Evolutionary conservation across 352 stramenopile species (phyloP).

Genomic region (Phytophthora europaea): DNA sequence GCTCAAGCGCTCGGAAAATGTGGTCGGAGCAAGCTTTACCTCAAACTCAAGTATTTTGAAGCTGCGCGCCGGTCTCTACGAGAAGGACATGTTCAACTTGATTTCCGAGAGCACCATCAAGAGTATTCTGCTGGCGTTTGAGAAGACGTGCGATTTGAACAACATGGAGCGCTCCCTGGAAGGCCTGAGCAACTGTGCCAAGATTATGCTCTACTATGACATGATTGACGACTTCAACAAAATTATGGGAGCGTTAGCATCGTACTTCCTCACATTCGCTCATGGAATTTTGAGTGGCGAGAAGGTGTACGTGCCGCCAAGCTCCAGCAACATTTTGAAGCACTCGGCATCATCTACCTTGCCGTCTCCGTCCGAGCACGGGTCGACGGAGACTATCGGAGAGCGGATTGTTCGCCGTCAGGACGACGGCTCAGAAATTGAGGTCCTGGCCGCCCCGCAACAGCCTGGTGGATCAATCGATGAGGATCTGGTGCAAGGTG

Average conservation of each 20-base stretch:
- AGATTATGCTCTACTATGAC: slow-evolving; percentile 89
- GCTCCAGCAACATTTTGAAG: slow-evolving; percentile 38
- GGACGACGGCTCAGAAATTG: slow-evolving; percentile 54
- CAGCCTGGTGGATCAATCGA: slow-evolving; percentile 32
- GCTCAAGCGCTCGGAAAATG: slow-evolving; percentile 88
- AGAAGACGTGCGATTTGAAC: slow-evolving; percentile 85
- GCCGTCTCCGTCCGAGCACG: slow-evolving; percentile 16
- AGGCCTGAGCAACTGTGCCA: slow-evolving; percentile 84
- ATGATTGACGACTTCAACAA: slow-evolving; percentile 87
- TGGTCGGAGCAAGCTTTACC: slow-evolving; percentile 89
- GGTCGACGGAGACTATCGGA: slow-evolving; percentile 29
- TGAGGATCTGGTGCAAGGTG: slow-evolving; percentile 71
- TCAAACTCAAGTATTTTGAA: slow-evolving; percentile 89
- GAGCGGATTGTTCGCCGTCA: slow-evolving; percentile 41
- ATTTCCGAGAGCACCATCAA: slow-evolving; percentile 85
- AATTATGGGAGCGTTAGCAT: slow-evolving; percentile 81
- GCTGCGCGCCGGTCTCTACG: slow-evolving; percentile 83
- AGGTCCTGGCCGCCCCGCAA: slow-evolving; percentile 40
- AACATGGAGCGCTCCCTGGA: slow-evolving; percentile 90
- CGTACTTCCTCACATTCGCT: slow-evolving; percentile 88
- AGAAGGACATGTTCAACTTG: slow-evolving; percentile 91
- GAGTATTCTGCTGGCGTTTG: slow-evolving; percentile 83
- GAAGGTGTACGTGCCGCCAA: slow-evolving; percentile 81
- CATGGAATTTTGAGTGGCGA: slow-evolving; percentile 87
- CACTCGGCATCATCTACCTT: slow-evolving; percentile 21